phyloP scores from a whole-genome alignment of 2,329 filamentous ascomycete species.

The Corinectria fuckeliana region DNA sequence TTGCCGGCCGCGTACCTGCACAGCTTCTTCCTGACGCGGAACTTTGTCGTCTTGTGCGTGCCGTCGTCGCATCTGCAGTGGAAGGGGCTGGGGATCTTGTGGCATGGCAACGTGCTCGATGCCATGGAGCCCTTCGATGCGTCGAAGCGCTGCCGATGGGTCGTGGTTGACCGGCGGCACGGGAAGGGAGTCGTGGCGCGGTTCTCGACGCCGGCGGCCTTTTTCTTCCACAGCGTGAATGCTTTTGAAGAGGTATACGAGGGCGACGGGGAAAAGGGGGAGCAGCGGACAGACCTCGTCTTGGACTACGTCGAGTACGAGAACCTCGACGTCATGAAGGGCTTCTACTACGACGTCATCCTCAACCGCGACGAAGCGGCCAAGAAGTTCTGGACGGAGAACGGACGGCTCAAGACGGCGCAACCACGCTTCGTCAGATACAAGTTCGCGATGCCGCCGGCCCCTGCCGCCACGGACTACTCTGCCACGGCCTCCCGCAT shows the following conservation, averaged over 20 bases:
- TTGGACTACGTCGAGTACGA: slow-evolving; percentile 71
- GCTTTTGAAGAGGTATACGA: slow-evolving; percentile 68
- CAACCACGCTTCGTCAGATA: slow-evolving; percentile 52
- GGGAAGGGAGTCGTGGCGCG: slow-evolving; percentile 70
- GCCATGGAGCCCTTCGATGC: slow-evolving; percentile 69
- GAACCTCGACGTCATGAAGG: slow-evolving; percentile 68
- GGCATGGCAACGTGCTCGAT: slow-evolving; percentile 71
- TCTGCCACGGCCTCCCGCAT: slow-evolving; percentile 42
- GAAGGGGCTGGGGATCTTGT: slow-evolving; percentile 66
- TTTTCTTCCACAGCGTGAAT: slow-evolving; percentile 83
- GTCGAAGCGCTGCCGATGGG: slow-evolving; percentile 68
- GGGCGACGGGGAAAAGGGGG: slow-evolving; percentile 45
- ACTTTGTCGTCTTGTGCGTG: slow-evolving; percentile 76
- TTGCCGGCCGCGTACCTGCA: slow-evolving; percentile 76
- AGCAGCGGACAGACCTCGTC: slow-evolving; percentile 55
- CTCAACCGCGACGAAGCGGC: slow-evolving; percentile 58
- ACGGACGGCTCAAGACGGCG: slow-evolving; percentile 45
- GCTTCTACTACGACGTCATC: slow-evolving; percentile 74
- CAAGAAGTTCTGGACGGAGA: slow-evolving; percentile 50
- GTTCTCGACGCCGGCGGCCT: slow-evolving; percentile 72
- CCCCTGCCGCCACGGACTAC: slow-evolving; percentile 9
- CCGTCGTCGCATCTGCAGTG: slow-evolving; percentile 68
- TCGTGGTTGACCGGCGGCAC: slow-evolving; percentile 71
- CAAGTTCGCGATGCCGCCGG: slow-evolving; percentile 47
- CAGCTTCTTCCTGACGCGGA: slow-evolving; percentile 76